Evolutionary conservation across 129 eudicot species (phyloP), one percentile per base, ranked within the genome.

Genomic region (Glebionis coronaria): DNA sequence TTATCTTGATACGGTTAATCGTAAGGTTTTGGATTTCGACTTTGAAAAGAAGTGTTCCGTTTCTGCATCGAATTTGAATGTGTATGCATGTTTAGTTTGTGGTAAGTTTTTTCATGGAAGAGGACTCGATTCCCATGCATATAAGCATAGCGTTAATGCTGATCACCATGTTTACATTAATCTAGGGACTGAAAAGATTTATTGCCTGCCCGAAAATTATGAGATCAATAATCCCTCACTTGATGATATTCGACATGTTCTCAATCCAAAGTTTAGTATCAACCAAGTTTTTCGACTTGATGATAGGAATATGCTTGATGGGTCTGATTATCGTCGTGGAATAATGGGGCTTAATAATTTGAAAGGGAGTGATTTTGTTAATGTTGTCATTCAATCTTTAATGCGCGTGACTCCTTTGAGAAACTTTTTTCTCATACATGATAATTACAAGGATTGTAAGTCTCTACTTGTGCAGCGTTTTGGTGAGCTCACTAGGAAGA

Each of bases 11-110:
- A 93, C 97, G 14, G 99, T 93, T 60, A 93, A 93, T 69, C 90
- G 99, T 56, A 96, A 93, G 99, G 99, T 93, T 73, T 79, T 93
- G 82, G 99, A 93, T 84, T 93, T 93, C 73, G 99, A 93, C 65
- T 93, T 93, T 56, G 99, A 93, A 70, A 93, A 78, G 76, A 84
- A 84, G 65, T 93, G 99, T 63, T 93, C 99, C 0, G 96, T 93
- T 19, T 88, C 99, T 54, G 84, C 89, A 16, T 83, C 97, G 47
- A 93, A 93, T 75, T 73, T 88, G 83, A 93, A 93, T 66, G 97
- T 93, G 29, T 93, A 93, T 69, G 99, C 99, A 56, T 93, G 99
- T 61, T 79, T 93, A 67, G 99, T 93, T 14, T 93, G 99, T 79
- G 99, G 99, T 8, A 93, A 93, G 77, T 93, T 89, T 78, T 93